These are phyloP conservation scores for Astrephomene gubernaculifera DNA, from an alignment of 139 green algal genomes.

Conservation along the genomic window DNA sequence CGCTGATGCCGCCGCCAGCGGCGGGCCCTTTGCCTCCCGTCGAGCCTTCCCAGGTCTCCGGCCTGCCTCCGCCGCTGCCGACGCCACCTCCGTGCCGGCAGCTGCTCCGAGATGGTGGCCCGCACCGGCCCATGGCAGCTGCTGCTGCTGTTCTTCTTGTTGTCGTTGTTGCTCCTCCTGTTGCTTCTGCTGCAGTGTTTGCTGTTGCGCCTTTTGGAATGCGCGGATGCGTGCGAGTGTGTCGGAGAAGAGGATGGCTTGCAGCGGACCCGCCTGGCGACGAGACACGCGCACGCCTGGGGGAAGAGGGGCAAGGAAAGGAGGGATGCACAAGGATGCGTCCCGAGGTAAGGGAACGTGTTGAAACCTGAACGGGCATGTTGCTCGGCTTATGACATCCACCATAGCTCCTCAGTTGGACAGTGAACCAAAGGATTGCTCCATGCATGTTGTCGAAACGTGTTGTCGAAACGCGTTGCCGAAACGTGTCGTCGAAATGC, in stretches of 20 bases:
- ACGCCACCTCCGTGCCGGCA: not conserved
- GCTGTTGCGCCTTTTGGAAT: conserved; percentile 26
- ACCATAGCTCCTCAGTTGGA: too few relatives aligned
- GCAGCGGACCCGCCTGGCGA: conserved; percentile 29
- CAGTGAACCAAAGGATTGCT: too few relatives aligned
- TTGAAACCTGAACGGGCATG: too few relatives aligned
- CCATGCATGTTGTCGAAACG: too few relatives aligned
- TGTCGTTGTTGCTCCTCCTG: not conserved
- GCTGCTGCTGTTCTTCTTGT: not conserved
- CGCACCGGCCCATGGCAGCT: not conserved
- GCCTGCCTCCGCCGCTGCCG: not conserved
- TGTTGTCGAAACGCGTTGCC: too few relatives aligned
- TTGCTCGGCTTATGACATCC: too few relatives aligned
- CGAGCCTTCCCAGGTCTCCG: not conserved
- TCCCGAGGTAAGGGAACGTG: too few relatives aligned
- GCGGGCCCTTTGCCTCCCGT: not conserved
- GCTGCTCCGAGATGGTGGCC: not conserved
- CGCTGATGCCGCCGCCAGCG: not conserved
- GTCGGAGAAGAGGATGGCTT: conserved; percentile 49
- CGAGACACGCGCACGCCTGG: conserved; percentile 40
- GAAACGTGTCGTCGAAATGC: too few relatives aligned
- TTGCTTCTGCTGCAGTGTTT: not conserved
- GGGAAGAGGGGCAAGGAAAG: not conserved
- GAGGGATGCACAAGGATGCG: too few relatives aligned
- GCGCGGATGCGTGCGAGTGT: conserved; percentile 22